phyloP scores from a whole-genome alignment of 176 grass and related monocot species.

The Saccharum officinarum region DNA sequence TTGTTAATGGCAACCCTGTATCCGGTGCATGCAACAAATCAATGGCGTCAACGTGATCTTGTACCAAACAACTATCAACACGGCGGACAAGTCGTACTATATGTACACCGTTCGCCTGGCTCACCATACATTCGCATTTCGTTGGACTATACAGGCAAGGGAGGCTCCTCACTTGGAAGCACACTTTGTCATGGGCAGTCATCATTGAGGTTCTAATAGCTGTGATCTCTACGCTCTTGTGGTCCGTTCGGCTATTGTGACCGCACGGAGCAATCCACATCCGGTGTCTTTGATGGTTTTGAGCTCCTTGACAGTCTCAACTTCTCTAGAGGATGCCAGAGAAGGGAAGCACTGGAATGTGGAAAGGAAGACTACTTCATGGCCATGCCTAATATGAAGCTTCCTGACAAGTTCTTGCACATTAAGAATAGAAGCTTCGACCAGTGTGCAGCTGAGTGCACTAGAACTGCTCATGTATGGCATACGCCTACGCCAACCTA shows the following conservation, averaged over 20 bases:
- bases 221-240: conserved; percentile 36
- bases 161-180: background rate
- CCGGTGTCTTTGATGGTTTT: conserved; percentile 43
- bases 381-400: background rate
- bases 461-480: conserved; percentile 47
- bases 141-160: conserved; percentile 18
- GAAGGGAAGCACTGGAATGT: background rate
- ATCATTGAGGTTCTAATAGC: background rate
- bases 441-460: conserved; percentile 38
- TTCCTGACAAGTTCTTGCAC: background rate
- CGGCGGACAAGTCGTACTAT: background rate
- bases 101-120: background rate
- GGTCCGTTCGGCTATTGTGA: conserved; percentile 41
- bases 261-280: conserved; percentile 23
- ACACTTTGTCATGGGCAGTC: background rate
- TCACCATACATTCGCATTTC: background rate
- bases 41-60: background rate
- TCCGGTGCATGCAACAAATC: background rate
- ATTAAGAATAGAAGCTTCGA: conserved; percentile 29
- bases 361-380: background rate
- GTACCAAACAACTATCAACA: background rate
- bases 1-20: background rate
- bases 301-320: background rate
- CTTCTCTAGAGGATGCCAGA: conserved; percentile 5
- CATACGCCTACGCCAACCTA: conserved; percentile 27